Conservation (phyloP, 179 eudicot genomes). For the Corrigiola litoralis region DNA sequence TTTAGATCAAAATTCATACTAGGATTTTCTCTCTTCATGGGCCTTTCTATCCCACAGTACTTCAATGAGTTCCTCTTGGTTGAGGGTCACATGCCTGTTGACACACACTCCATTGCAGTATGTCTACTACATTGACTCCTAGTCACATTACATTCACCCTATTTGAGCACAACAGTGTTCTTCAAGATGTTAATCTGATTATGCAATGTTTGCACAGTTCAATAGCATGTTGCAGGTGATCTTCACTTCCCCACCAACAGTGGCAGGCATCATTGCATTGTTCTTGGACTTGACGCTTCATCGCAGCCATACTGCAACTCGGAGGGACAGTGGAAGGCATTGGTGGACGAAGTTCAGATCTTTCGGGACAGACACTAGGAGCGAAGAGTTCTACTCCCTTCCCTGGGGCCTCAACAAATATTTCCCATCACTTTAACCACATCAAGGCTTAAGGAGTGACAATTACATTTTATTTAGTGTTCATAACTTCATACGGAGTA, state of each 20-base stretch:
- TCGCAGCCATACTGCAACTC: slow-evolving; percentile 34
- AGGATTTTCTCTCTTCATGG: slow-evolving; percentile 74
- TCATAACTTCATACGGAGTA: too few relatives aligned
- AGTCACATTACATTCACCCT: background rate
- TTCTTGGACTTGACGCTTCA: slow-evolving; percentile 62
- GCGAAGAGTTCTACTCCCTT: slow-evolving; percentile 70
- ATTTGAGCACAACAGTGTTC: background rate
- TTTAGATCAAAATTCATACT: slow-evolving; percentile 74
- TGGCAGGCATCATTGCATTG: slow-evolving; percentile 45
- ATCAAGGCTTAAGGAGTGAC: too few relatives aligned
- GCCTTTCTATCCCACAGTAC: slow-evolving; percentile 77
- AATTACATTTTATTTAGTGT: too few relatives aligned
- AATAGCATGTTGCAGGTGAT: slow-evolving; percentile 63
- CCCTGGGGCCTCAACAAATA: slow-evolving; percentile 64
- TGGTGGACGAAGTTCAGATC: slow-evolving; percentile 74
- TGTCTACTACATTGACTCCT: slow-evolving; percentile 4
- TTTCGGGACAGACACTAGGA: slow-evolving; percentile 56
- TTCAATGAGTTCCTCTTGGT: slow-evolving; percentile 51
- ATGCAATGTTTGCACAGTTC: slow-evolving; percentile 41
- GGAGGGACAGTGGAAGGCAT: slow-evolving; percentile 73
- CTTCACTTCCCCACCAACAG: slow-evolving; percentile 75
- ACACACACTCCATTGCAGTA: slow-evolving; percentile 58
- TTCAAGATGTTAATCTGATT: background rate
- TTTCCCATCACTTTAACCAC: slow-evolving; percentile 60
- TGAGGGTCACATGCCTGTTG: slow-evolving; percentile 63